phyloP scores from a whole-genome alignment of 2,329 filamentous ascomycete genomes.

The Botrytis byssoidea region DNA sequence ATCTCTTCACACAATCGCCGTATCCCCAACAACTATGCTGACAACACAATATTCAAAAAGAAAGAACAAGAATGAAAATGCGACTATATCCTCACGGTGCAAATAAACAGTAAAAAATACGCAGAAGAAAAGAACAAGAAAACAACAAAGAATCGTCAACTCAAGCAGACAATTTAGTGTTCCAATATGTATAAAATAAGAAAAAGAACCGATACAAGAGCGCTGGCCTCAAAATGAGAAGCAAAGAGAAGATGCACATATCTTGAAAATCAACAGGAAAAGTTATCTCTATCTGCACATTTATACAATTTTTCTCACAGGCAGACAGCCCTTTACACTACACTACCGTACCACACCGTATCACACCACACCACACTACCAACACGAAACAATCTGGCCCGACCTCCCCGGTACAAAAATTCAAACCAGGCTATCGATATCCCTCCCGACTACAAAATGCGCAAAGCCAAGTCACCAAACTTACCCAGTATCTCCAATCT shows the following conservation, averaged over 20 bases:
- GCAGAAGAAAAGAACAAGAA: neutral
- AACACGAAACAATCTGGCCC: neutral
- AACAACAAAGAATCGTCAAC: accelerated
- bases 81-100: no score
- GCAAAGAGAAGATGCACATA: neutral
- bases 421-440: neutral
- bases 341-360: neutral
- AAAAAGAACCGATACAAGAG: neutral
- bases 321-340: neutral
- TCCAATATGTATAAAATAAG: neutral
- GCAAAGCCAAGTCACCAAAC: neutral
- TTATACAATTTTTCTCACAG: neutral
- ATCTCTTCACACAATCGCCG: no score
- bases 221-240: neutral
- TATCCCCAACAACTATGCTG: no score
- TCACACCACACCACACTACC: neutral
- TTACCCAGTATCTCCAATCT: neutral
- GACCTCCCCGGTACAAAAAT: neutral
- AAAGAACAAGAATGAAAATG: no score
- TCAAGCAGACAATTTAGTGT: neutral
- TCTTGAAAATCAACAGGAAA: neutral
- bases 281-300: neutral
- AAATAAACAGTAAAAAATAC: neutral
- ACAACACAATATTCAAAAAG: no score
- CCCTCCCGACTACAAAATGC: neutral